These are phyloP conservation scores for Golubevia pallescens DNA, from an alignment of 1,284 basidiomycete genomes.

Conservation along the genomic window DNA sequence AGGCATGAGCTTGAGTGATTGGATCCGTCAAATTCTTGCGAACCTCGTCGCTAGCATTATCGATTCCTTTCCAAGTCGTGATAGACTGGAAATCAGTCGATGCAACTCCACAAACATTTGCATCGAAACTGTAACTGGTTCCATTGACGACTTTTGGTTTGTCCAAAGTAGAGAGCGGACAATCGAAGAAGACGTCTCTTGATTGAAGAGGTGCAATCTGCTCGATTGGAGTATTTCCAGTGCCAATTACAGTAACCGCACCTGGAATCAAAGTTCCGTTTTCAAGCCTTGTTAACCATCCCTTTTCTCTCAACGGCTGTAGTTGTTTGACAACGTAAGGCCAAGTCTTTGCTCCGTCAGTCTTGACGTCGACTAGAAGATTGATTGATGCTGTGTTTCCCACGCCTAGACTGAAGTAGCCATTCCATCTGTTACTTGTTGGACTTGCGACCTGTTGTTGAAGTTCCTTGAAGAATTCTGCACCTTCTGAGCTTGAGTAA, in stretches of 20 bases:
- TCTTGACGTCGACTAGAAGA: conserved; percentile 29
- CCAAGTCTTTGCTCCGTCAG: conserved; percentile 16
- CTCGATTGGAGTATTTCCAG: conserved; percentile 20
- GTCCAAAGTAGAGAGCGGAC: conserved; percentile 15
- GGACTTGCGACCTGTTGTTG: conserved; percentile 8
- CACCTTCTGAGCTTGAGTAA: conserved; percentile 3
- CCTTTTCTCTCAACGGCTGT: conserved; percentile 17
- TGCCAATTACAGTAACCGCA: conserved; percentile 24
- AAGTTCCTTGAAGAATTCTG: conserved; percentile 12
- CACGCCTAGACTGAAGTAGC: conserved; percentile 23
- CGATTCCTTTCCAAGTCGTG: conserved; percentile 11
- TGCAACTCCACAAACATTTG: conserved; percentile 21
- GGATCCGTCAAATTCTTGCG: conserved; percentile 10
- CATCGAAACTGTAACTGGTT: conserved; percentile 16
- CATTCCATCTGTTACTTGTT: conserved; percentile 8
- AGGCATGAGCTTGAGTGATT: conserved; percentile 19
- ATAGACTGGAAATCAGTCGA: conserved; percentile 9
- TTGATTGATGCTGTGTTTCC: conserved; percentile 21
- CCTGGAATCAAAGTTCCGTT: conserved; percentile 22
- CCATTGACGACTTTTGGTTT: conserved; percentile 7
- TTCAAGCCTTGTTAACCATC: conserved; percentile 26
- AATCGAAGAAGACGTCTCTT: conserved; percentile 28
- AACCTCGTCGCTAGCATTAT: conserved; percentile 12
- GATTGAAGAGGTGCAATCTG: conserved; percentile 10
- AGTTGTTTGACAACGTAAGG: conserved; percentile 13